phyloP scores from a whole-genome alignment of 176 grass and related monocot species.

The Aegilops sharonensis region DNA sequence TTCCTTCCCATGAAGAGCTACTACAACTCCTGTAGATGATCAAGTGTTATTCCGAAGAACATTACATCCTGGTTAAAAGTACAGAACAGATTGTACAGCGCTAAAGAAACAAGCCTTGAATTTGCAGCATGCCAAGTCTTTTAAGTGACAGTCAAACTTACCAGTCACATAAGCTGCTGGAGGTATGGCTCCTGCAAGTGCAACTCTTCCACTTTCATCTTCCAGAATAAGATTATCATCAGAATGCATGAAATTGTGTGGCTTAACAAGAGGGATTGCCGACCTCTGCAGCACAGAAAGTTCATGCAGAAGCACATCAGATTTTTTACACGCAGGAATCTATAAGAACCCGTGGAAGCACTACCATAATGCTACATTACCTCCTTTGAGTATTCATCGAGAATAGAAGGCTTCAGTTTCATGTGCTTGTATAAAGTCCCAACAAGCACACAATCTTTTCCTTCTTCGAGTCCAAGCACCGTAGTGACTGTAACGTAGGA shows the following conservation, averaged over 20 bases:
- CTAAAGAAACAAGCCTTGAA: neutral
- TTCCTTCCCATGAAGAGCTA: slow-evolving; percentile 90
- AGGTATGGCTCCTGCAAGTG: slow-evolving; percentile 68
- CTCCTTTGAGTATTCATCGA: slow-evolving; percentile 98
- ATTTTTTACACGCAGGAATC: neutral
- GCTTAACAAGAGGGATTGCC: slow-evolving; percentile 82
- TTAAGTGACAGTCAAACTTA: slow-evolving; percentile 1
- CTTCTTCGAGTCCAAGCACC: slow-evolving; percentile 89
- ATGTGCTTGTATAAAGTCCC: slow-evolving; percentile 95
- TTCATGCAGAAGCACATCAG: neutral
- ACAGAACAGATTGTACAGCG: neutral
- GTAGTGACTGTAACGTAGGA: slow-evolving; percentile 68
- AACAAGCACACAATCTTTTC: slow-evolving; percentile 87
- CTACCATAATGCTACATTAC: slow-evolving; percentile 32
- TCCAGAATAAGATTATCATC: slow-evolving; percentile 98
- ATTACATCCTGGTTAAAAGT: neutral
- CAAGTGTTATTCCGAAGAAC: neutral
- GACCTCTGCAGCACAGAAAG: slow-evolving; percentile 67
- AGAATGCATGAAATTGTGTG: slow-evolving; percentile 91
- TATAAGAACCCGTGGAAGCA: neutral
- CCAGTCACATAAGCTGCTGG: slow-evolving; percentile 83
- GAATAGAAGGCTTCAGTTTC: slow-evolving; percentile 95
- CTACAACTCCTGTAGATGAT: slow-evolving; percentile 59
- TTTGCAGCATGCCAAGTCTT: neutral
- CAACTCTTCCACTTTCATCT: slow-evolving; percentile 98